Evolutionary conservation across 2,329 filamentous ascomycete species (phyloP), one percentile per base, ranked within the genome.

Genomic region (Neofusicoccum ribis): DNA sequence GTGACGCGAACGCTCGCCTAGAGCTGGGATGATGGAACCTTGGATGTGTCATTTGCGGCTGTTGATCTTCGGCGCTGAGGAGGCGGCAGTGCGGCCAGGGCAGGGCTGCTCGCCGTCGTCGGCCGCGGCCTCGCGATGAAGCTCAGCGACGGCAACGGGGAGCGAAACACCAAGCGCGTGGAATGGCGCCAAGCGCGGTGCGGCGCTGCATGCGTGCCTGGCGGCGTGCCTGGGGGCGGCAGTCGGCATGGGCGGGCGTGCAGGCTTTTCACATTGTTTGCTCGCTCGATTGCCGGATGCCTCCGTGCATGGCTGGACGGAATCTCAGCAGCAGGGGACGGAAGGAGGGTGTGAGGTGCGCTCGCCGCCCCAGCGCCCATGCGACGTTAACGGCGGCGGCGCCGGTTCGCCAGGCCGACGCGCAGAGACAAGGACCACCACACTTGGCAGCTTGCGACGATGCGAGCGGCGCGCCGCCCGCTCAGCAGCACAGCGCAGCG

Each of bases 141-240:
- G 50, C 50, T 12, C 49, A 51, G 49, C 49, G 27, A 39, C 11
- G 37, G 37, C 9, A 20, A 50, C 17, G 17, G 27, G 20, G 47
- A 50, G 20, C 39, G 41, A 58, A 64, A 64, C 63, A 64, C 63
- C 63, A 64, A 44, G 43, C 43, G 63, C 63, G 63, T 23, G 51
- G 51, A 64, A 64, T 58, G 63, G 11, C 41, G 63, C 63, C 52
- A 64, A 51, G 52, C 51, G 41, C 3, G 3, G 39, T 39, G 23
- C 23, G 41, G 49, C 47, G 60, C 49, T 52, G 60, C 49, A 63
- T 51, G 50, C 60, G 60, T 50, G 47, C 60, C 49, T 52, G 49
- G 61, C 41, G 37, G 61, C 41, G 41, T 51, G n/a, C 56, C 56
- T 47, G 56, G 56, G 15, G 39, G 12, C 7, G 8, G 37, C 37